Base-by-base conservation (phyloP, 148 eudicot genomes). In the Rhododendron ferrugineum region DNA sequence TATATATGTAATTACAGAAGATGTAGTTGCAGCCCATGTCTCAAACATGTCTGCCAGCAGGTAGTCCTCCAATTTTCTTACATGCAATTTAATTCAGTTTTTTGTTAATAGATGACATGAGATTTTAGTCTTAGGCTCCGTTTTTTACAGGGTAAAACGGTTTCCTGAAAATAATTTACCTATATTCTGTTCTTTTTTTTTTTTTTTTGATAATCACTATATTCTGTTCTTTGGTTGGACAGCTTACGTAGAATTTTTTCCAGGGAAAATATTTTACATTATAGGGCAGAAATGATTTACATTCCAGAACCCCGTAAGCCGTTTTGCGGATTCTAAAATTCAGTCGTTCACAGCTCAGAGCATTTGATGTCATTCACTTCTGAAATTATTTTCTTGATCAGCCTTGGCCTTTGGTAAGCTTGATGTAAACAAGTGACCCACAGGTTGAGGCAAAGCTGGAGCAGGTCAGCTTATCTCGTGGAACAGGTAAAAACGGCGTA, bases 31-130 rank as follows among this genome's bases (percentile, higher is more conserved):
- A 37, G 94, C 92, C 84, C 96, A 94, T 52, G 89, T 91, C 74
- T 95, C 97, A 82, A 88, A 91, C 91, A 81, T 94, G 94, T 97
- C 93, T 66, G 93, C 86, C 87, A 94, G 94, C 87, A 93, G 99
- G 99, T 94, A 94, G 72, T 85, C 81, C 20, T 80, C 85, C 34
- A 68, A 28, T 26, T 26, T 30, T 68, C 74, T 28, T 28, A 4
- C 36, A 68, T 26, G 16, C 30, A 68, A 68, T 68, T 68, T 28
- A 13, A 68, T 68, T 68, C 15, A n/a, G 15, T 68, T 68, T 68
- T 68, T 28, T 3, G 15, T 11, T 68, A 11, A 68, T 68, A 68
- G 36, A 16, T 68, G 16, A 68, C 36, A 68, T 68, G 36, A 68
- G 74, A 68, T 62, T 68, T 28, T 68, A 28, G 16, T 68, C 74